A percentile compares a stretch with the other conserved stretches of the same genome.
These are phyloP conservation scores for Ophiostoma ulmi DNA, from an alignment of 2,329 filamentous ascomycete species.

Conservation along the genomic window DNA sequence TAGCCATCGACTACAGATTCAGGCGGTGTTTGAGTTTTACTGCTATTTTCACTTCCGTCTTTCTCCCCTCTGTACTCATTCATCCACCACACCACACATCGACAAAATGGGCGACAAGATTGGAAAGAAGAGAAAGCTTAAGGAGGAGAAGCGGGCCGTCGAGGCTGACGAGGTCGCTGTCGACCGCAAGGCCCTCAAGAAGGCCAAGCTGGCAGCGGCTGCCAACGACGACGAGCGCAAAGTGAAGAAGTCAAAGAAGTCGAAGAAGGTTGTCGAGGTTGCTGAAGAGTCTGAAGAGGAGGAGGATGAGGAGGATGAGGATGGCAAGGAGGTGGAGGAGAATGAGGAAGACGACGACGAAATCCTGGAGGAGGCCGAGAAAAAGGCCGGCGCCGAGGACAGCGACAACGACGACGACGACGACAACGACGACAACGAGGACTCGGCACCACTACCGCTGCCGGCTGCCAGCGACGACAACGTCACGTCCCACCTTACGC, in stretches of 20 bases:
- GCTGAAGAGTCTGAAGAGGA: slow-evolving; percentile 21
- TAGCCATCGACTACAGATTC: background rate
- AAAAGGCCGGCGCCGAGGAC: slow-evolving; percentile 14
- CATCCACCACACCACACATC: background rate
- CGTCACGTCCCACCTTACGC: slow-evolving; percentile 12
- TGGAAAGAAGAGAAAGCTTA: slow-evolving; percentile 38
- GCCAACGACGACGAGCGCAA: slow-evolving; percentile 21
- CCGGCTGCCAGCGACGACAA: slow-evolving; percentile 12
- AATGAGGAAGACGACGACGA: background rate
- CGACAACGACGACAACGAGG: slow-evolving; percentile 16
- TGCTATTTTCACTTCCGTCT: background rate
- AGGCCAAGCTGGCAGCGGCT: slow-evolving; percentile 23
- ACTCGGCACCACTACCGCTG: slow-evolving; percentile 12
- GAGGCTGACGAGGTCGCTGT: slow-evolving; percentile 16
- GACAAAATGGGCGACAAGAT: slow-evolving; percentile 28
- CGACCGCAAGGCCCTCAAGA: slow-evolving; percentile 26
- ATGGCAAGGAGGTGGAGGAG: background rate
- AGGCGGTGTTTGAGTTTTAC: slow-evolving; percentile 13
- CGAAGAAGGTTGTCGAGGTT: slow-evolving; percentile 26
- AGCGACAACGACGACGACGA: background rate
- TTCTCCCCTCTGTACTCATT: background rate
- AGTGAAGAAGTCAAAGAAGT: slow-evolving; percentile 23
- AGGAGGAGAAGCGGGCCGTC: slow-evolving; percentile 29
- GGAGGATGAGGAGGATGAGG: background rate
- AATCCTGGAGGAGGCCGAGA: background rate